A percentile compares a stretch with the other conserved stretches of the same genome.
Evolutionary conservation across 495 filamentous ascomycete genomes (phyloP).

Genomic region (Lindgomyces ingoldianus): DNA sequence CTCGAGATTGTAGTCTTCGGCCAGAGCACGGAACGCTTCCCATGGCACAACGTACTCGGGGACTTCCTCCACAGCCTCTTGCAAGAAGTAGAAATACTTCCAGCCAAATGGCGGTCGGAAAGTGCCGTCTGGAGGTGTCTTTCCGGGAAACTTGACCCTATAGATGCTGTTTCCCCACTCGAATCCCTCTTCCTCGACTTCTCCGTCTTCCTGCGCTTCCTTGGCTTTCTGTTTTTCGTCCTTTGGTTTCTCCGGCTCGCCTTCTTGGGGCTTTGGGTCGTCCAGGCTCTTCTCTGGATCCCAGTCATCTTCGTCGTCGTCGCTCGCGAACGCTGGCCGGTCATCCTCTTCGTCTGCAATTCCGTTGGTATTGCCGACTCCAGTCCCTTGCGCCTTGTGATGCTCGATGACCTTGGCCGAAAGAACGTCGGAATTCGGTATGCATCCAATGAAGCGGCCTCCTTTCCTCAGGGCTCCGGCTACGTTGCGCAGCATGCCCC

Average conservation of each 20-base stretch:
- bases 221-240: conserved; percentile 49
- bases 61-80: conserved; percentile 93
- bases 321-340: conserved; percentile 40
- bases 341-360: conserved; percentile 50
- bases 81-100: conserved; percentile 94
- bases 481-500: conserved; percentile 92
- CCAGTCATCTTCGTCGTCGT: conserved; percentile 54
- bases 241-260: conserved; percentile 14
- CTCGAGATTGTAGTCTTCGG: conserved; percentile 95
- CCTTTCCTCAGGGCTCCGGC: conserved; percentile 87
- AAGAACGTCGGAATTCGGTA: conserved; percentile 90
- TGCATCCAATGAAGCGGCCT: conserved; percentile 87
- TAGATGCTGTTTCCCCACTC: conserved; percentile 95
- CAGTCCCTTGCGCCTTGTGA: conserved; percentile 31
- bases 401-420: conserved; percentile 58
- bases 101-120: conserved; percentile 96
- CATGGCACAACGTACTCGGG: conserved; percentile 98
- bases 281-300: conserved; percentile 44
- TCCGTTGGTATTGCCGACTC: conserved; percentile 6
- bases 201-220: conserved; percentile 50
- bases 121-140: conserved; percentile 73
- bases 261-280: conserved; percentile 25
- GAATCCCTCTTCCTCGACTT: conserved; percentile 57
- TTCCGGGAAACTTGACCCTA: conserved; percentile 78
- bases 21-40: conserved; percentile 92